These are phyloP conservation scores for Nakazawaea ernobii DNA, from an alignment of 805 yeast genomes.

Conservation along the genomic window DNA sequence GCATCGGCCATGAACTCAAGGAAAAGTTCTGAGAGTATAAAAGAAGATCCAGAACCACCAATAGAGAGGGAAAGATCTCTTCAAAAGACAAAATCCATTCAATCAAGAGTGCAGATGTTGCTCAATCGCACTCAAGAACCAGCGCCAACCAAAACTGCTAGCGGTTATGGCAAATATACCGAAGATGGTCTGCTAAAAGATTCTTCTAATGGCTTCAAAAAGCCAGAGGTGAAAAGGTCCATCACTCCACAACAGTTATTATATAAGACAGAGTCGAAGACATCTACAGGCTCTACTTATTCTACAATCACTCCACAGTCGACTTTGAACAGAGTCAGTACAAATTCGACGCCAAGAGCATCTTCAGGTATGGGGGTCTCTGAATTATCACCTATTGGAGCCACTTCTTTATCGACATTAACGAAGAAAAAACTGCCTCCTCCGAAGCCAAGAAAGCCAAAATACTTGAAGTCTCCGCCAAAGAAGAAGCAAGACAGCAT, in stretches of 20 bases:
- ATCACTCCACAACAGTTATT: background rate
- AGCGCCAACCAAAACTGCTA: conserved; percentile 56
- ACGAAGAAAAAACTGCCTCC: conserved; percentile 35
- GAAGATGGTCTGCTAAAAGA: conserved; percentile 20
- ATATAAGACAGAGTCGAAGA: conserved; percentile 3
- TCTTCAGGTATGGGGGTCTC: conserved; percentile 2
- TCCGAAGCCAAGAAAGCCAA: conserved; percentile 63
- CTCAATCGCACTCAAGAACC: conserved; percentile 36
- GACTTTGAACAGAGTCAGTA: conserved; percentile 9
- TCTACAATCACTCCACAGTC: conserved; percentile 11
- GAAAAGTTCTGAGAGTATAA: conserved; percentile 10
- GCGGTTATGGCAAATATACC: conserved; percentile 78
- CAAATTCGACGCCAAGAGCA: conserved; percentile 13
- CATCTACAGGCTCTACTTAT: conserved; percentile 6
- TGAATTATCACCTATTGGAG: background rate
- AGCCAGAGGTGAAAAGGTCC: background rate
- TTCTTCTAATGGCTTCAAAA: background rate
- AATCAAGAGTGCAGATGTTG: conserved; percentile 47
- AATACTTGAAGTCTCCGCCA: conserved; percentile 36
- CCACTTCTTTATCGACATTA: conserved; percentile 6
- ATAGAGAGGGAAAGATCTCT: background rate
- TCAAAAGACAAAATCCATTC: conserved; percentile 35
- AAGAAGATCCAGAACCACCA: background rate
- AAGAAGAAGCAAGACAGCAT: conserved; percentile 3
- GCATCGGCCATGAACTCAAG: conserved; percentile 1